Evolutionary conservation across 768 basidiomycete genomes (phyloP).

Genomic region (Dioszegia aurantiaca): DNA sequence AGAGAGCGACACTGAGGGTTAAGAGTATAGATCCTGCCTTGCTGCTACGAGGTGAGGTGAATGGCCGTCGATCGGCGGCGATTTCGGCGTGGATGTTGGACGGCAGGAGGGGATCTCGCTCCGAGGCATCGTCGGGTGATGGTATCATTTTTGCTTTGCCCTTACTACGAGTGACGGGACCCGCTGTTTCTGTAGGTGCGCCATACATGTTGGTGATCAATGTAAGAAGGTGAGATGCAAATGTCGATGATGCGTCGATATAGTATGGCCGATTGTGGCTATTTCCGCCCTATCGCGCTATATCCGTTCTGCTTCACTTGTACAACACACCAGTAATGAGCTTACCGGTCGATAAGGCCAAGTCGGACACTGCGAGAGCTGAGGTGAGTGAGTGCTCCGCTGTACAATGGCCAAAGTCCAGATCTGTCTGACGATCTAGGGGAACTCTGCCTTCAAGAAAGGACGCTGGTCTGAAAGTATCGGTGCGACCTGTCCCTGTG

Average conservation of each 20-base stretch:
- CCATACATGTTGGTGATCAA: neutral
- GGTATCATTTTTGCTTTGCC: neutral
- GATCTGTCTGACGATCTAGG: conserved; percentile 57
- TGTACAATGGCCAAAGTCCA: neutral
- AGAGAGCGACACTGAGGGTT: conserved; percentile 24
- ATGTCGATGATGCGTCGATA: no score
- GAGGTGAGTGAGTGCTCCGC: conserved; percentile 17
- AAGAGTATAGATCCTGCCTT: conserved; percentile 21
- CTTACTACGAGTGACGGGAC: conserved; percentile 18
- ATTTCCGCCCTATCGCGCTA: no score
- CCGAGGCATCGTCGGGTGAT: conserved; percentile 1
- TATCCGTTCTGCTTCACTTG: neutral
- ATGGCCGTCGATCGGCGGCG: neutral
- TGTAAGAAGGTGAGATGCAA: no score
- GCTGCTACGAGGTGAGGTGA: neutral
- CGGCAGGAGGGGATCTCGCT: conserved; percentile 21
- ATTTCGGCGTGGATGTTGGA: conserved; percentile 8
- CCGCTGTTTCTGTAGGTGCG: neutral
- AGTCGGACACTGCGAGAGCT: conserved; percentile 22
- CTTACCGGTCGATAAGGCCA: neutral
- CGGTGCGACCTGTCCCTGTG: conserved; percentile 48
- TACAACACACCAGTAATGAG: conserved; percentile 3
- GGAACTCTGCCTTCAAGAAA: conserved; percentile 79
- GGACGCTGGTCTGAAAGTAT: conserved; percentile 75
- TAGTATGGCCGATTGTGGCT: neutral